Conservation (phyloP, 257 asterid species). For the Echium plantagineum region DNA sequence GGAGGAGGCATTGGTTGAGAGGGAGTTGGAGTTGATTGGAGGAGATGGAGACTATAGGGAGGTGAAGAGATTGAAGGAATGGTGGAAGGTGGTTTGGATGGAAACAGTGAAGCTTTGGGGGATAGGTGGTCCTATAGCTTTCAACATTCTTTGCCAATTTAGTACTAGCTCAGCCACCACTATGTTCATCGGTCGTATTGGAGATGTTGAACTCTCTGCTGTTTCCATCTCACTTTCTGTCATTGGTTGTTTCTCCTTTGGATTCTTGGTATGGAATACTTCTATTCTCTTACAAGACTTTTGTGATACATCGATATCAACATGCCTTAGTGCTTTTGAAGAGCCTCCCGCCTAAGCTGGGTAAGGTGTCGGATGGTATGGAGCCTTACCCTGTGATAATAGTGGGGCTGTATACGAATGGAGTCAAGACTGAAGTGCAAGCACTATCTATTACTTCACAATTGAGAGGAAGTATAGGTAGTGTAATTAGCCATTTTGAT, state of each 20-base stretch:
- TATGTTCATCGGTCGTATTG: slow-evolving; percentile 44
- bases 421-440: too few species aligned
- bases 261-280: slow-evolving; percentile 28
- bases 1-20: too few species aligned
- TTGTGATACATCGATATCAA: neutral
- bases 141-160: slow-evolving; percentile 34
- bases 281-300: neutral
- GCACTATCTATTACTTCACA: too few species aligned
- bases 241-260: slow-evolving; percentile 35
- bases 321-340: too few species aligned
- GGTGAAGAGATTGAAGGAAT: slow-evolving; percentile 2
- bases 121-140: slow-evolving; percentile 43
- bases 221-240: slow-evolving; percentile 36
- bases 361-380: too few species aligned
- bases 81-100: slow-evolving; percentile 27
- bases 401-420: too few species aligned
- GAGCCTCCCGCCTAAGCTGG: too few species aligned
- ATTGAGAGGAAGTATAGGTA: too few species aligned
- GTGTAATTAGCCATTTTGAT: too few species aligned
- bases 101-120: slow-evolving; percentile 34
- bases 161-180: slow-evolving; percentile 33
- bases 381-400: too few species aligned
- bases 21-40: too few species aligned
- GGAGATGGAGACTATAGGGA: too few species aligned
- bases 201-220: slow-evolving; percentile 39